phyloP scores from a whole-genome alignment of 1,139 yeast genomes.

The Pneumocystis murina region DNA sequence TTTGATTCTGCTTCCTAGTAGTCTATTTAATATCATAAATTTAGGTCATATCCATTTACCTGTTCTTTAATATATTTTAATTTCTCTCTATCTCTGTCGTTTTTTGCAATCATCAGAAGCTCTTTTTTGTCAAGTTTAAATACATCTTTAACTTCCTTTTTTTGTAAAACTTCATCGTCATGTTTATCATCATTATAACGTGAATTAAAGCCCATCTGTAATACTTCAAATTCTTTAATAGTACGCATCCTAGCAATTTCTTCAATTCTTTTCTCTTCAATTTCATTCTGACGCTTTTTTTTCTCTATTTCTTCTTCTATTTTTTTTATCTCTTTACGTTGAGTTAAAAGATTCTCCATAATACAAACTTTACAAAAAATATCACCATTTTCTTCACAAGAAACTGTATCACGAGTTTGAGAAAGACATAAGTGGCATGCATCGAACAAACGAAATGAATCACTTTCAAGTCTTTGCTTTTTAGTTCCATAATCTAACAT shows the following conservation, averaged over 20 bases:
- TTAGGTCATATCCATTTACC: neutral
- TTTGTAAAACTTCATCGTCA: neutral
- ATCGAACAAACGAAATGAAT: constrained; percentile 14
- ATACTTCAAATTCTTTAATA: constrained; percentile 3
- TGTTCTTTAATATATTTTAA: neutral
- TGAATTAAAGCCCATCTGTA: neutral
- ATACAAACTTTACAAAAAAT: constrained; percentile 15
- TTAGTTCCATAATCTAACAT: constrained; percentile 14
- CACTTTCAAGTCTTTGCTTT: constrained; percentile 12
- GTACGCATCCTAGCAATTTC: constrained; percentile 4
- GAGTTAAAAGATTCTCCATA: constrained; percentile 14
- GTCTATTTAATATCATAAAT: neutral
- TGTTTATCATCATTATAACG: neutral
- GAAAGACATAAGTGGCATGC: constrained; percentile 14
- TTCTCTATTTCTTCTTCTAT: constrained; percentile 10
- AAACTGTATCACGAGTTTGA: constrained; percentile 15
- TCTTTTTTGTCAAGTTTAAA: constrained; percentile 3
- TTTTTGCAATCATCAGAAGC: constrained; percentile 1
- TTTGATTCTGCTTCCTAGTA: neutral
- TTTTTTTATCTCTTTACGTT: constrained; percentile 11
- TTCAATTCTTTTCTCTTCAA: neutral
- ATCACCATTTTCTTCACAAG: constrained; percentile 14
- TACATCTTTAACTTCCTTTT: constrained; percentile 2
- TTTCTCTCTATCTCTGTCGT: constrained; percentile 3
- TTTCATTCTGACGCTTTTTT: constrained; percentile 4